Evolutionary conservation across 768 basidiomycete species (phyloP).

Genomic region (Cystofilobasidium capitatum): DNA sequence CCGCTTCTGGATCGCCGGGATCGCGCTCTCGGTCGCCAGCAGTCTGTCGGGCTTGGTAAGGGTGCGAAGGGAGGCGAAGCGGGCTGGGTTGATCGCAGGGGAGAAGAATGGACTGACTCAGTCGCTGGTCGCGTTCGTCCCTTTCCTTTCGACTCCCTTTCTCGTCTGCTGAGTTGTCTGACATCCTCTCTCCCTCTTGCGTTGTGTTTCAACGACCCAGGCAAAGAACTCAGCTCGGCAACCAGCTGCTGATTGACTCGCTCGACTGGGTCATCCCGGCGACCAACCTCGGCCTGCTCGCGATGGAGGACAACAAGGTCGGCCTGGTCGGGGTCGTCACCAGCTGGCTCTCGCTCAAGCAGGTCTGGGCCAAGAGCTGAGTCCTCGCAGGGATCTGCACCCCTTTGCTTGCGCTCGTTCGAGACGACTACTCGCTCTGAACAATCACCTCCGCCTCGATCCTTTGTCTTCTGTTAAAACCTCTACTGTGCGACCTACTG

Average conservation of each 20-base stretch:
- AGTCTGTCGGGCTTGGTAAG: constrained; percentile 33
- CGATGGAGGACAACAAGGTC: constrained; percentile 71
- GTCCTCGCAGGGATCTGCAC: constrained; percentile 47
- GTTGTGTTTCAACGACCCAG: constrained; percentile 24
- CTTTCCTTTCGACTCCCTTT: constrained; percentile 35
- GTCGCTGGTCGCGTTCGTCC: constrained; percentile 38
- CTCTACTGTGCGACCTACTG: too few species aligned
- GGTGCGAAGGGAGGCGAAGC: constrained; percentile 20
- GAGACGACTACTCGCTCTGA: too few species aligned
- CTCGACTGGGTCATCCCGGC: constrained; percentile 88
- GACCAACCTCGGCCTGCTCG: constrained; percentile 61
- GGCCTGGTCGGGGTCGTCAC: neutral
- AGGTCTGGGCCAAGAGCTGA: neutral
- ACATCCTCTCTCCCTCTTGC: neutral
- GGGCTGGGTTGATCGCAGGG: neutral
- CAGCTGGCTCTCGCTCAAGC: neutral
- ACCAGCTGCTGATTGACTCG: constrained; percentile 73
- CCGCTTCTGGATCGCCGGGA: constrained; percentile 81
- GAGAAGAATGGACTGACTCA: constrained; percentile 38
- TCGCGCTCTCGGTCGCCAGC: constrained; percentile 62
- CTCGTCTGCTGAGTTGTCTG: constrained; percentile 48
- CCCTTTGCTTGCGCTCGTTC: too few species aligned
- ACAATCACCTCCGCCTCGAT: too few species aligned
- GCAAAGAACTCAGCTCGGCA: constrained; percentile 55
- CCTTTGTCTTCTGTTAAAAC: too few species aligned